phyloP scores from a whole-genome alignment of 331 rosid genomes.

The Quercus lobata region DNA sequence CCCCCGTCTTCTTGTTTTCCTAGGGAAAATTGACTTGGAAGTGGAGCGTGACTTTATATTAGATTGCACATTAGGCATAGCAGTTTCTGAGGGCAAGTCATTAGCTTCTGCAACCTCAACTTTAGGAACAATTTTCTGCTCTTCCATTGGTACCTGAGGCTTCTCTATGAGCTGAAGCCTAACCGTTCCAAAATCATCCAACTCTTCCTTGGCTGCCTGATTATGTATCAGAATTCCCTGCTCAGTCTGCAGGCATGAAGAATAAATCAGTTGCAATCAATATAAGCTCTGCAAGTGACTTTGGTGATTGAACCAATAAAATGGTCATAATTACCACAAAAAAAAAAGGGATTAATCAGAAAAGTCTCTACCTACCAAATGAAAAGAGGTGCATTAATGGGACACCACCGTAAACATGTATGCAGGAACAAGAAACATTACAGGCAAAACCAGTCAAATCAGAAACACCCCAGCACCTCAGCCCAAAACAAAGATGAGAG shows the following conservation, averaged over 20 bases:
- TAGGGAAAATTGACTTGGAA: slow-evolving; percentile 26
- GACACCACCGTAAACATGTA: neutral
- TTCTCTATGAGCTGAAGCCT: slow-evolving; percentile 23
- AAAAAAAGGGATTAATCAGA: neutral
- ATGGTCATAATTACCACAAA: neutral
- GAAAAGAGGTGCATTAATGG: neutral
- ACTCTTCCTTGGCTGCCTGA: slow-evolving; percentile 34
- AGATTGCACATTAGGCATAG: slow-evolving; percentile 15
- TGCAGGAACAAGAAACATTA: neutral
- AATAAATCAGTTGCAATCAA: neutral
- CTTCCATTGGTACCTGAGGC: slow-evolving; percentile 22
- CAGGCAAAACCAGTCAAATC: neutral
- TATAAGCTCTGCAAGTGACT: neutral
- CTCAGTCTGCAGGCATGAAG: slow-evolving; percentile 28
- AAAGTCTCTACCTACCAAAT: neutral
- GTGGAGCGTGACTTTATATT: slow-evolving; percentile 21
- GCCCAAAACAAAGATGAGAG: no score
- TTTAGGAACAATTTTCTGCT: slow-evolving; percentile 17
- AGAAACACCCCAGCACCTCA: neutral
- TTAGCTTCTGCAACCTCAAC: slow-evolving; percentile 18
- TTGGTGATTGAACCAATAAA: neutral
- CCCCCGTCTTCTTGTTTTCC: slow-evolving; percentile 42
- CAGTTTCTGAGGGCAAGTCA: slow-evolving; percentile 9
- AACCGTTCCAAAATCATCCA: slow-evolving; percentile 18
- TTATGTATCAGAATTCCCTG: slow-evolving; percentile 25